phyloP scores from a whole-genome alignment of 352 stramenopile species.

The Bremia lactucae region DNA sequence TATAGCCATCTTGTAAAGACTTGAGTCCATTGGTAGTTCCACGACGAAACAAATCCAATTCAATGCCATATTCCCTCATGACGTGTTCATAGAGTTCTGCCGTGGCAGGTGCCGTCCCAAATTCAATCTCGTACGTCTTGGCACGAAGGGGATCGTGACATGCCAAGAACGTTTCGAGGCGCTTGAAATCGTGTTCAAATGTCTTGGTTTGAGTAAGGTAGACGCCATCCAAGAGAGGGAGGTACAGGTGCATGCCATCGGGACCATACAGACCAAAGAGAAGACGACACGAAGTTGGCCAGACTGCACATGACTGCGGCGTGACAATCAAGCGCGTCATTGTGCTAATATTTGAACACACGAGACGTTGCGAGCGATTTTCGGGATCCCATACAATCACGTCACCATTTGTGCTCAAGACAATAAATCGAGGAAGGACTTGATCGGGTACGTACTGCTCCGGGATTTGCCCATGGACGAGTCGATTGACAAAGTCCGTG shows the following conservation, averaged over 20 bases:
- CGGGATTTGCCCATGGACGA: slow-evolving; percentile 52
- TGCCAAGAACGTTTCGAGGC: slow-evolving; percentile 56
- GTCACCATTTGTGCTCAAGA: slow-evolving; percentile 40
- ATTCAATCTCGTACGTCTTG: slow-evolving; percentile 76
- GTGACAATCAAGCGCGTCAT: slow-evolving; percentile 44
- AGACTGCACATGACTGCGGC: slow-evolving; percentile 26
- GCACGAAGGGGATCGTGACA: slow-evolving; percentile 74
- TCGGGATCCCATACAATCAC: slow-evolving; percentile 77
- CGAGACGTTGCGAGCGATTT: slow-evolving; percentile 42
- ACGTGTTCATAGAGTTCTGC: slow-evolving; percentile 65
- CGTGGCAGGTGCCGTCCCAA: slow-evolving; percentile 46
- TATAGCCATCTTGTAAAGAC: slow-evolving; percentile 24
- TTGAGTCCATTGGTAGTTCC: background rate
- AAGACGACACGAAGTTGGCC: slow-evolving; percentile 50
- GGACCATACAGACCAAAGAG: slow-evolving; percentile 66
- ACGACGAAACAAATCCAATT: slow-evolving; percentile 34
- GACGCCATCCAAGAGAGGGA: slow-evolving; percentile 70
- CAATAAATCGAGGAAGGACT: slow-evolving; percentile 55
- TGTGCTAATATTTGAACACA: slow-evolving; percentile 61
- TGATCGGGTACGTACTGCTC: slow-evolving; percentile 62
- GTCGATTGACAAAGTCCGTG: slow-evolving; percentile 40
- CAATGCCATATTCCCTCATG: slow-evolving; percentile 58
- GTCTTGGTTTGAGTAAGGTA: slow-evolving; percentile 46
- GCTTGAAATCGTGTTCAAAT: slow-evolving; percentile 38
- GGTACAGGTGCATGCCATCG: slow-evolving; percentile 63